Evolutionary conservation across 257 asterid species (phyloP).

Genomic region (Solanum etuberosum): DNA sequence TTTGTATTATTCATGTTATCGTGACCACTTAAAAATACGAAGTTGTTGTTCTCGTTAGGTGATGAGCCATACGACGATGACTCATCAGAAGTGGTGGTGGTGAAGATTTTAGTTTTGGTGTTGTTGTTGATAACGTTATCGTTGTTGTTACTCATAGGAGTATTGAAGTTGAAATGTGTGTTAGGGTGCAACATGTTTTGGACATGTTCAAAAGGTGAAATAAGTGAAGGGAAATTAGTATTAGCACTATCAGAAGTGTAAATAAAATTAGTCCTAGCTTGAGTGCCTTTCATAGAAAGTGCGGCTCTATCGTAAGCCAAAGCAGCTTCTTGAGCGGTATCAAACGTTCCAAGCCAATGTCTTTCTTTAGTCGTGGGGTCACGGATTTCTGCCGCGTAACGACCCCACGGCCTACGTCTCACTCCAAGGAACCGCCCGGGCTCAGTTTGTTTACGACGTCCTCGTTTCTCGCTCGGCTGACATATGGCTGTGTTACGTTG

Average conservation of each 20-base stretch:
- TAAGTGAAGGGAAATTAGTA: conserved; percentile 24
- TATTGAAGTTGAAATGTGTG: not conserved
- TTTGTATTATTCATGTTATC: conserved; percentile 8
- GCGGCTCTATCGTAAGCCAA: conserved; percentile 95
- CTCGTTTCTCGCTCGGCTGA: conserved; percentile 60
- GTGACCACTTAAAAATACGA: conserved; percentile 3
- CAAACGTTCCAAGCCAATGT: conserved; percentile 95
- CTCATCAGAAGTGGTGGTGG: not conserved
- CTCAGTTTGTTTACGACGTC: conserved; percentile 64
- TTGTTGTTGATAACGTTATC: not conserved
- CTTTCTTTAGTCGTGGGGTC: conserved; percentile 91
- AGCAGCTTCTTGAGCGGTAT: conserved; percentile 97
- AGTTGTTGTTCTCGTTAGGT: conserved; percentile 16
- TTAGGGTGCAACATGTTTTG: conserved; percentile 14
- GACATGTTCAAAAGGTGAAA: conserved; percentile 34
- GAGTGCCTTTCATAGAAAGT: conserved; percentile 77
- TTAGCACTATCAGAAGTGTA: conserved; percentile 36
- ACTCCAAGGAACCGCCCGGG: conserved; percentile 91
- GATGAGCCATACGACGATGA: conserved; percentile 27
- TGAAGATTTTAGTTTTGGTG: not conserved
- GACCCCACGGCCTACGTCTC: conserved; percentile 90
- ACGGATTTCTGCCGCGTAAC: conserved; percentile 90
- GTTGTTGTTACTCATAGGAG: not conserved
- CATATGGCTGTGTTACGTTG: conserved; percentile 72
- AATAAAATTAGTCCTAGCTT: conserved; percentile 79